Conservation (phyloP, 2,329 filamentous ascomycete species). For the Berkeleyomyces rouxiae region DNA sequence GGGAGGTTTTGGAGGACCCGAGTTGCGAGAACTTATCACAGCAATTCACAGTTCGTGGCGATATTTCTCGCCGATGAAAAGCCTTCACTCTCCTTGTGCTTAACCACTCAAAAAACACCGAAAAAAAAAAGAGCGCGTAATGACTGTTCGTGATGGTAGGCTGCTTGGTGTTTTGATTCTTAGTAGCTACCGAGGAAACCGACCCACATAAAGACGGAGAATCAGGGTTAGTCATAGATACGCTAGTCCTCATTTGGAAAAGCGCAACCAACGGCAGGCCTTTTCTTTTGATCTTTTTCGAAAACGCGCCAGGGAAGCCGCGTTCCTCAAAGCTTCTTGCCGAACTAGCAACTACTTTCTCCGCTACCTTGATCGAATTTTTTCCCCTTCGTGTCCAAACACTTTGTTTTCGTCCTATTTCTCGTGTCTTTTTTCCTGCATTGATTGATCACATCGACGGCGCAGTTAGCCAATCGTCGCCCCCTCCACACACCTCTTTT, state of each 20-base stretch:
- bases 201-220: not conserved
- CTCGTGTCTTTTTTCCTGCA: not conserved
- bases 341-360: slow-evolving; percentile 3
- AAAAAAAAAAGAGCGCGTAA: not conserved
- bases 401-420: not conserved
- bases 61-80: no score
- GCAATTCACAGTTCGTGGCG: no score
- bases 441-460: not conserved
- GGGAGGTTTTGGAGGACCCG: not conserved
- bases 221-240: not conserved
- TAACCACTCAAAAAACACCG: not conserved
- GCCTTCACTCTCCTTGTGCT: no score
- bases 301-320: slow-evolving; percentile 3
- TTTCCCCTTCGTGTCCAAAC: not conserved
- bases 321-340: slow-evolving; percentile 6
- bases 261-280: not conserved
- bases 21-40: no score
- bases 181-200: not conserved
- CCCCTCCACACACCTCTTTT: not conserved
- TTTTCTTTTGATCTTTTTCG: not conserved
- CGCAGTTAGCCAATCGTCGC: no score
- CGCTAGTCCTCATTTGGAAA: slow-evolving; percentile 6
- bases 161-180: not conserved
- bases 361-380: slow-evolving; percentile 15
- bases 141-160: not conserved